Conservation (phyloP, 2,329 filamentous ascomycete genomes). For the Thelonectria blattea region DNA sequence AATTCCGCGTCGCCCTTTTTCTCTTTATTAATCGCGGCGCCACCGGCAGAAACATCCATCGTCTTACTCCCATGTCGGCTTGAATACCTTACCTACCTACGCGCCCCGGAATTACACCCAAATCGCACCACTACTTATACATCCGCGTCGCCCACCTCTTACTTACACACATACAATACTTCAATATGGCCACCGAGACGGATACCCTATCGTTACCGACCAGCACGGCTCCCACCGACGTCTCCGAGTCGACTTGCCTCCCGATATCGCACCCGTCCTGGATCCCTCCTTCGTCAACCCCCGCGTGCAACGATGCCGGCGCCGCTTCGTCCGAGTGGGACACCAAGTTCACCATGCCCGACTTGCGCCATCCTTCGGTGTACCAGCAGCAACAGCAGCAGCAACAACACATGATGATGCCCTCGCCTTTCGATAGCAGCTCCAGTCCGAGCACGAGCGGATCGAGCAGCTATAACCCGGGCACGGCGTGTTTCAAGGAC, state of each 20-base stretch:
- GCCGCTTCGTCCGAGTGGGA: conserved; percentile 40
- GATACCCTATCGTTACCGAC: conserved; percentile 42
- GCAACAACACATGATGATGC: neutral
- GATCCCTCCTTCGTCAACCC: conserved; percentile 13
- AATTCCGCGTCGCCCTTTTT: neutral
- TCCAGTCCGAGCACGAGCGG: neutral
- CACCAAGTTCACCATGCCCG: conserved; percentile 36
- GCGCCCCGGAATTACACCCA: neutral
- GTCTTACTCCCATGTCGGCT: neutral
- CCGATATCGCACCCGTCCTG: conserved; percentile 28
- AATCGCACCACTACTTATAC: neutral
- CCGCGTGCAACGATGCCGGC: conserved; percentile 20
- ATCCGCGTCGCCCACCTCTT: neutral
- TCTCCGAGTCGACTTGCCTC: conserved; percentile 39
- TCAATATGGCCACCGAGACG: conserved; percentile 42
- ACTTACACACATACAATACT: neutral
- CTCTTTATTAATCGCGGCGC: no score
- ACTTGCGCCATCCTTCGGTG: conserved; percentile 13
- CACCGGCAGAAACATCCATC: neutral
- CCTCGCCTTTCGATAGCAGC: conserved; percentile 7
- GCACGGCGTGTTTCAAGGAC: conserved; percentile 35
- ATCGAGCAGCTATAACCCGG: conserved; percentile 3
- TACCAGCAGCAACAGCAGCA: conserved; percentile 16
- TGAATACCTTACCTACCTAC: no score
- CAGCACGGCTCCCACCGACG: conserved; percentile 42